Evolutionary conservation across 148 eudicot genomes (phyloP), one percentile per base, ranked within the genome.

Genomic region (Vaccinium darrowii): DNA sequence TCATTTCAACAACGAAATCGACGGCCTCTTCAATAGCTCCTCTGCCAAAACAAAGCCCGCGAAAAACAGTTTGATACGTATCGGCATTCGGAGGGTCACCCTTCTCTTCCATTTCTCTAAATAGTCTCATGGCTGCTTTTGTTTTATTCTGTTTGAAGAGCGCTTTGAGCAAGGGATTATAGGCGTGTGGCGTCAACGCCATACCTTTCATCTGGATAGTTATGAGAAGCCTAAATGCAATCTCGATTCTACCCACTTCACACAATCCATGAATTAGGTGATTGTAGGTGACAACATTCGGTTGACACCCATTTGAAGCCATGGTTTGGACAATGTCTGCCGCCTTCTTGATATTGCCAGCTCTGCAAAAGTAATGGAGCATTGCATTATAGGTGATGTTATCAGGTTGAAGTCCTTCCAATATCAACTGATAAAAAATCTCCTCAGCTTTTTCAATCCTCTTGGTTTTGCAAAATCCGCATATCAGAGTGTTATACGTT

Each of bases 21-120:
- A 97, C 94, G 76, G 98, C 98, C 87, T 97, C 98, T 83, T 91
- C 88, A 18, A 97, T 94, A 1, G 98, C 95, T 27, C 99, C 98
- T 74, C 99, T 96, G 30, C 98, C 87, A 76, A 90, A 93, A 85
- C 98, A 97, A 82, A 97, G 95, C 86, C 99, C 99, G 19, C 92
- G 91, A n/a, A 95, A 92, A 50, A 91, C 93, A 63, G 90, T 89
- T 89, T 89, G 91, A 78, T 95, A 91, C 2, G 93, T 91, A 18
- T 94, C 50, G 21, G 91, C 93, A 90, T 95, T 96, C 15, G 99
- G 96, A 84, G 96, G 93, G 81, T 90, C 91, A 81, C 89, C 89
- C 85, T 94, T 95, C 87, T 87, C 93, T 87, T 87, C 87, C 99
- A 97, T 97, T 88, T 97, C 98, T 86, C 94, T 86, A 60, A 95